Evolutionary conservation across 306 rosid species (phyloP), one percentile per base, ranked within the genome.

Genomic region (Lathyrus sativus): DNA sequence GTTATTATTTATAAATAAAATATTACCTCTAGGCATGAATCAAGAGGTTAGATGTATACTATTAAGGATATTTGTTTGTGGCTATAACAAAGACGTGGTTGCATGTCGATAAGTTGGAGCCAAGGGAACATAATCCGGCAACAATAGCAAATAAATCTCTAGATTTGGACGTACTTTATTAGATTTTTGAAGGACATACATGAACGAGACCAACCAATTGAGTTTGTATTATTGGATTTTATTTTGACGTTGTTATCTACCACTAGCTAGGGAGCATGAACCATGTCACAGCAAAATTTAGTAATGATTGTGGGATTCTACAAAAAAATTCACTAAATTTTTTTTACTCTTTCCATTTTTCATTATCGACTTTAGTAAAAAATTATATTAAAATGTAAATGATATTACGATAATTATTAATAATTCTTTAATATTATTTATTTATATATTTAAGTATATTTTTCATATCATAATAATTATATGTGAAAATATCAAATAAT

Each of bases 41-140:
- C 26, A 49, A 17, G 56, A 0, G 26, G 11, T 50, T 18, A 50
- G 56, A 50, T 50, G 56, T 51, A 51, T 53, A 9, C 10, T 26
- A 3, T 26, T 11, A 3, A 50, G 29, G 29, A 50, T 50, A 50
- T 15, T 44, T 15, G 24, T 50, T 18, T 50, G 29, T 50, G 28
- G 29, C 26, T 50, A 50, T 18, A 50, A 18, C 33, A 51, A 19
- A 53, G 59, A 53, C 59, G 35, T 53, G 59, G 8, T 53, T 4
- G 33, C 59, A 53, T 53, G 59, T 53, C 59, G 22, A 53, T 22
- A 53, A 53, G 59, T 53, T 53, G 31, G 59, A 6, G 33, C 59
- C 8, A 53, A 19, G 59, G 59, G 59, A 31, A 53, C 59, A 53
- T 11, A 22, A 53, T 53, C 59, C 4, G 7, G 33, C 59, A 53